Percentiles rank a stretch among this genome's conserved stretches.
These are phyloP conservation scores for Camellia granthamiana DNA, from an alignment of 148 eudicot genomes.

Conservation along the genomic window DNA sequence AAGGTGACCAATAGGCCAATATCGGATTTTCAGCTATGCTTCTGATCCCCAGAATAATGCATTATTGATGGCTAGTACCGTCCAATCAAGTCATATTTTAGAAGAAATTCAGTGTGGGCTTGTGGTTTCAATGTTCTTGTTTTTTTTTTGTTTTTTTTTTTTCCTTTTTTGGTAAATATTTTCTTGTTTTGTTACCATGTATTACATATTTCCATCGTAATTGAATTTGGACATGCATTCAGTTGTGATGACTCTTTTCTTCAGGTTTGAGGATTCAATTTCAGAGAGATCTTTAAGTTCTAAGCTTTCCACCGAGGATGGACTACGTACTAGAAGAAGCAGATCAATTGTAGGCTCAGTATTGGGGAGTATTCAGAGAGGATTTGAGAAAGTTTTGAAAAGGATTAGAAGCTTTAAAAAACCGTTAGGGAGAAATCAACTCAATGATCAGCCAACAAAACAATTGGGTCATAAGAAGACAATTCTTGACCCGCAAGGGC, in stretches of 20 bases:
- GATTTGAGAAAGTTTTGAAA: conserved; percentile 28
- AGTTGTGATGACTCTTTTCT: background rate
- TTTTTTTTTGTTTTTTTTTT: background rate
- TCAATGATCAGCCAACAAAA: conserved; percentile 24
- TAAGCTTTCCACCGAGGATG: conserved; percentile 15
- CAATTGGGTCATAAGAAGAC: conserved; percentile 17
- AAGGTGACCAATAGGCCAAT: background rate
- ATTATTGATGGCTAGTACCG: background rate
- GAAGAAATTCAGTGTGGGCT: background rate
- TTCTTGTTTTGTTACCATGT: background rate
- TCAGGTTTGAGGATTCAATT: conserved; percentile 29
- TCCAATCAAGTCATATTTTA: background rate
- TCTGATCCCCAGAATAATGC: conserved; percentile 6
- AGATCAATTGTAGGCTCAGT: background rate
- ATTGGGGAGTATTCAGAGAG: conserved; percentile 11
- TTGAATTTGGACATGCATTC: background rate
- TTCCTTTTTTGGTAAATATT: background rate
- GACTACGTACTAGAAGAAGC: conserved; percentile 9
- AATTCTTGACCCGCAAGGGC: conserved; percentile 63
- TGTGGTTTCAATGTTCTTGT: background rate
- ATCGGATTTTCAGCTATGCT: background rate
- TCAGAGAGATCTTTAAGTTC: conserved; percentile 13
- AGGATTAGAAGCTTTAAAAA: conserved; percentile 32
- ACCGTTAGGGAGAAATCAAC: conserved; percentile 22
- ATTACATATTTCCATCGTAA: background rate